Conservation (phyloP, 192 early-diverging fungal species). For the Spinellus fusiger region DNA sequence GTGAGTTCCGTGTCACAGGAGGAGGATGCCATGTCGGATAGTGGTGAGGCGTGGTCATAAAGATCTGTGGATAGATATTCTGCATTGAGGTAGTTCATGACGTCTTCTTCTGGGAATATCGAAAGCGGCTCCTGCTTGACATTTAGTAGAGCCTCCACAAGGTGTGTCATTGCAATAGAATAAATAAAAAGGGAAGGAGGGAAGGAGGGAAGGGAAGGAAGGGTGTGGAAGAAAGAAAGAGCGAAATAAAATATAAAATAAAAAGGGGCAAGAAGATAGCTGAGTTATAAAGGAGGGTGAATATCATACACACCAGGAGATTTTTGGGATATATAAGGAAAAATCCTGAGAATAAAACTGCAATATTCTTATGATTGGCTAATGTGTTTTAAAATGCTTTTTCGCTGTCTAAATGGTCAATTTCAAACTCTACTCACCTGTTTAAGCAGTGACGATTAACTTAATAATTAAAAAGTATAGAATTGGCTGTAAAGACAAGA, state of each 20-base stretch:
- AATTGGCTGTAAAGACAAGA: too few relatives aligned
- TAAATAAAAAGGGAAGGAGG: background rate
- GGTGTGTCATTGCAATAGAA: background rate
- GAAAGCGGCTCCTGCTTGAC: background rate
- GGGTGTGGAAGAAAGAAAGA: background rate
- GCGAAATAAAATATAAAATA: background rate
- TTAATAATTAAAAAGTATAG: too few relatives aligned
- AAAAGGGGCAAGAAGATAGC: background rate
- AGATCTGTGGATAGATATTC: background rate
- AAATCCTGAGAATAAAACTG: too few relatives aligned
- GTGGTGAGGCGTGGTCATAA: background rate
- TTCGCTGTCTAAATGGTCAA: too few relatives aligned
- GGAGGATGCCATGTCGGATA: background rate
- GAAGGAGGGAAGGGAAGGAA: background rate
- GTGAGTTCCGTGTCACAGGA: background rate
- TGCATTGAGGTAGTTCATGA: background rate
- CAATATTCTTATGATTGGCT: too few relatives aligned
- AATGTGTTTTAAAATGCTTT: too few relatives aligned
- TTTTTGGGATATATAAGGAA: too few relatives aligned
- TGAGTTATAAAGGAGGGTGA: background rate
- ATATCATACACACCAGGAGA: too few relatives aligned
- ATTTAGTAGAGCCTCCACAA: background rate
- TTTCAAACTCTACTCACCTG: too few relatives aligned
- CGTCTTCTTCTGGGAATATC: background rate
- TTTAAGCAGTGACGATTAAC: too few relatives aligned